Evolutionary conservation across 495 filamentous ascomycete genomes (phyloP).

Genomic region (Penicillium fimorum): DNA sequence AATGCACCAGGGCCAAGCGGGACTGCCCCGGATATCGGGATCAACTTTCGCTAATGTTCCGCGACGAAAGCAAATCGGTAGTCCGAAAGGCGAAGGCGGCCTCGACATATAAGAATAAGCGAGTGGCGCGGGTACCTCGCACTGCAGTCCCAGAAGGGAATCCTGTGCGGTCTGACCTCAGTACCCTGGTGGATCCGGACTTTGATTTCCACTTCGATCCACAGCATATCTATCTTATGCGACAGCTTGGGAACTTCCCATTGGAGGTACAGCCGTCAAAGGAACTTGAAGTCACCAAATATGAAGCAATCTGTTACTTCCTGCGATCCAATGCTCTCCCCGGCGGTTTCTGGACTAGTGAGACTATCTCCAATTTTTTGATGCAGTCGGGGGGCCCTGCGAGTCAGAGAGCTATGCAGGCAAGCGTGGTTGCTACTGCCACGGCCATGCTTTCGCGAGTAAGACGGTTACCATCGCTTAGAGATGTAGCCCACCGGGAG

Average conservation of each 20-base stretch:
- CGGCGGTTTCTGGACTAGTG: constrained; percentile 33
- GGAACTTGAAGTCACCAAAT: constrained; percentile 26
- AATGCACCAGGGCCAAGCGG: constrained; percentile 64
- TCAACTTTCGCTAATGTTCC: constrained; percentile 66
- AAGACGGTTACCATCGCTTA: constrained; percentile 32
- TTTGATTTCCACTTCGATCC: constrained; percentile 24
- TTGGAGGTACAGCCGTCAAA: constrained; percentile 26
- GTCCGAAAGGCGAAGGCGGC: constrained; percentile 58
- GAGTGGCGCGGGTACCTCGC: constrained; percentile 15
- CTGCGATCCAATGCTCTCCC: constrained; percentile 41
- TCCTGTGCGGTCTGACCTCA: constrained; percentile 5
- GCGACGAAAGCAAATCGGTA: constrained; percentile 68
- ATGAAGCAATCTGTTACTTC: constrained; percentile 47
- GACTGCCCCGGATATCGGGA: constrained; percentile 70
- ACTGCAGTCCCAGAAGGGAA: constrained; percentile 26
- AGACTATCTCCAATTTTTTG: constrained; percentile 28
- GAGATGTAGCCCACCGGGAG: constrained; percentile 41
- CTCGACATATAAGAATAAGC: constrained; percentile 8
- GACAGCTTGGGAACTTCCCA: constrained; percentile 12
- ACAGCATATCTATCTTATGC: constrained; percentile 11
- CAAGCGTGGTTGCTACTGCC: constrained; percentile 49
- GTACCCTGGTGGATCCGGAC: constrained; percentile 12
- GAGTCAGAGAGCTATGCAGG: constrained; percentile 40
- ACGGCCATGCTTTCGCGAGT: constrained; percentile 51
- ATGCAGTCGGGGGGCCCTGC: constrained; percentile 16